phyloP scores from a whole-genome alignment of 495 filamentous ascomycete species.

The Trichoderma erinaceum region DNA sequence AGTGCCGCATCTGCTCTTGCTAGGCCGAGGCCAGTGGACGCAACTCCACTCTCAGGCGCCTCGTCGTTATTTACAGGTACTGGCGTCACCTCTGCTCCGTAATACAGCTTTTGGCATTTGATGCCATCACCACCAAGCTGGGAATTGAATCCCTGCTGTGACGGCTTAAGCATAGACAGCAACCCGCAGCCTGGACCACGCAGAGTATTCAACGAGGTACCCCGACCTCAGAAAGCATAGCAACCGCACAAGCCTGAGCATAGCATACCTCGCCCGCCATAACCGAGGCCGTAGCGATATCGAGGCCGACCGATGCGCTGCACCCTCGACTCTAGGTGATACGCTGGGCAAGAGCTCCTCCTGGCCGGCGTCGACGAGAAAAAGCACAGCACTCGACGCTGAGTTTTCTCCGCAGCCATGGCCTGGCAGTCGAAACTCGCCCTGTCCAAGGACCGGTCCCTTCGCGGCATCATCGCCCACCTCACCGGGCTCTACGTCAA shows the following conservation, averaged over 20 bases:
- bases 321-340: neutral
- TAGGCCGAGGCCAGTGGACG: constrained; percentile 4
- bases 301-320: constrained; percentile 10
- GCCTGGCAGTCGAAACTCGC: constrained; percentile 76
- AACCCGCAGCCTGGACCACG: neutral
- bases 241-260: neutral
- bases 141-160: neutral
- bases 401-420: constrained; percentile 42
- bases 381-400: neutral
- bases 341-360: neutral
- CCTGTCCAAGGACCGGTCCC: constrained; percentile 56
- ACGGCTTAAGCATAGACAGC: neutral
- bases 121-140: neutral
- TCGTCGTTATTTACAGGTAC: neutral
- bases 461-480: constrained; percentile 67
- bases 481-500: constrained; percentile 71
- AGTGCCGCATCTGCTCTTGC: neutral
- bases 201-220: neutral
- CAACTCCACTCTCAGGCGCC: constrained; percentile 6
- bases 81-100: neutral
- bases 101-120: neutral
- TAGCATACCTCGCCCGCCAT: neutral
- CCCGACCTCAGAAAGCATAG: neutral
- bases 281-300: neutral
- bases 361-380: neutral